Percentiles rank a stretch among this genome's conserved stretches.
Evolutionary conservation across 768 basidiomycete genomes (phyloP).

Genomic region (Naematelia encephala): DNA sequence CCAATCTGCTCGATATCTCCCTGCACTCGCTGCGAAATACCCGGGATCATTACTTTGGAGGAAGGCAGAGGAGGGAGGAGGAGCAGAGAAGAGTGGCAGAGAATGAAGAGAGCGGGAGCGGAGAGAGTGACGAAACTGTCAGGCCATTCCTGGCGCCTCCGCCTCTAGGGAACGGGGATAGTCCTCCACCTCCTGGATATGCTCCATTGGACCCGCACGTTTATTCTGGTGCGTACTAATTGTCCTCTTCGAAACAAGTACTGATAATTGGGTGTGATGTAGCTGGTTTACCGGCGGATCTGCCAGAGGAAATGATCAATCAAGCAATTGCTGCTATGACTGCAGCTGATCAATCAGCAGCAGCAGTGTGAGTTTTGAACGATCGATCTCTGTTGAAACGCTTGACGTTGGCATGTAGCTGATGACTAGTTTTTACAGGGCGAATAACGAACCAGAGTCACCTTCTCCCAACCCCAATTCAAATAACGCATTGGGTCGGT

Average conservation of each 20-base stretch:
- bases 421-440: not conserved
- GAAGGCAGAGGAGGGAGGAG: slow-evolving; percentile 18
- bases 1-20: slow-evolving; percentile 53
- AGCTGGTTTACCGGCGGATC: slow-evolving; percentile 87
- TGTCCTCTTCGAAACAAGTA: slow-evolving; percentile 3
- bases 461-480: not conserved
- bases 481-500: not conserved
- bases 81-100: slow-evolving; percentile 17
- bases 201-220: slow-evolving; percentile 46
- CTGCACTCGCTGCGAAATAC: slow-evolving; percentile 48
- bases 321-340: slow-evolving; percentile 70
- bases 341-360: not conserved
- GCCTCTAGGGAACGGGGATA: slow-evolving; percentile 11
- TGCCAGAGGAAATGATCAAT: slow-evolving; percentile 87
- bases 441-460: not conserved
- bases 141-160: slow-evolving; percentile 11
- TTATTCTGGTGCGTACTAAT: slow-evolving; percentile 31
- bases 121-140: slow-evolving; percentile 42
- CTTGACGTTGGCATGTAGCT: too few species aligned
- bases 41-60: slow-evolving; percentile 40
- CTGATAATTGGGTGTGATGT: slow-evolving; percentile 61
- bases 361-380: not conserved
- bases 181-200: slow-evolving; percentile 49
- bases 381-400: not conserved
- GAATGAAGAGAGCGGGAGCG: slow-evolving; percentile 23